phyloP scores from a whole-genome alignment of 116 monocot genomes.

The Phalaenopsis hybrid region DNA sequence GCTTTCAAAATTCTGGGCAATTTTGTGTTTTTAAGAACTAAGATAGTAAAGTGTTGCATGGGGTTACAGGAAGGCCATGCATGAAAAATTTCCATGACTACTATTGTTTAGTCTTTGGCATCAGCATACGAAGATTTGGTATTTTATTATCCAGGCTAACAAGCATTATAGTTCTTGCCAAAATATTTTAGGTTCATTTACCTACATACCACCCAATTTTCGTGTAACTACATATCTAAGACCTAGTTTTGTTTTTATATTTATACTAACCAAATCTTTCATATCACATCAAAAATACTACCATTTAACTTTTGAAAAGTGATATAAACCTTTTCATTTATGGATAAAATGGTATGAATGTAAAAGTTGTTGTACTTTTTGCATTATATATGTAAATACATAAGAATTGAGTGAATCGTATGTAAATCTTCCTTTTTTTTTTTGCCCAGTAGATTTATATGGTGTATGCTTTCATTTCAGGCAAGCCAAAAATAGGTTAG shows the following conservation, averaged over 20 bases:
- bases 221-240: too few relatives aligned
- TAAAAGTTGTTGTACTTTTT: too few relatives aligned
- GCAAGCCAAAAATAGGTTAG: constrained; percentile 55
- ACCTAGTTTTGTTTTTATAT: too few relatives aligned
- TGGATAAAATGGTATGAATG: too few relatives aligned
- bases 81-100: background rate
- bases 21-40: background rate
- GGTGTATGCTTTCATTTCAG: constrained; percentile 21
- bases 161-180: background rate
- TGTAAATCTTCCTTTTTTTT: background rate
- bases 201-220: too few relatives aligned
- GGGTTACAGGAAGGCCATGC: background rate
- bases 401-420: too few relatives aligned
- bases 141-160: background rate
- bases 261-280: too few relatives aligned
- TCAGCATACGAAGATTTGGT: background rate
- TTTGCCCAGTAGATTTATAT: background rate
- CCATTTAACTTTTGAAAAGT: too few relatives aligned
- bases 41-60: background rate
- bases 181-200: background rate
- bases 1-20: background rate
- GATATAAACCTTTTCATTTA: too few relatives aligned
- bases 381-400: too few relatives aligned
- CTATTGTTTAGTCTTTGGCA: background rate
- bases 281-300: too few relatives aligned